Evolutionary conservation across 352 stramenopile species (phyloP).

Genomic region (Globisporangium abappressorium): DNA sequence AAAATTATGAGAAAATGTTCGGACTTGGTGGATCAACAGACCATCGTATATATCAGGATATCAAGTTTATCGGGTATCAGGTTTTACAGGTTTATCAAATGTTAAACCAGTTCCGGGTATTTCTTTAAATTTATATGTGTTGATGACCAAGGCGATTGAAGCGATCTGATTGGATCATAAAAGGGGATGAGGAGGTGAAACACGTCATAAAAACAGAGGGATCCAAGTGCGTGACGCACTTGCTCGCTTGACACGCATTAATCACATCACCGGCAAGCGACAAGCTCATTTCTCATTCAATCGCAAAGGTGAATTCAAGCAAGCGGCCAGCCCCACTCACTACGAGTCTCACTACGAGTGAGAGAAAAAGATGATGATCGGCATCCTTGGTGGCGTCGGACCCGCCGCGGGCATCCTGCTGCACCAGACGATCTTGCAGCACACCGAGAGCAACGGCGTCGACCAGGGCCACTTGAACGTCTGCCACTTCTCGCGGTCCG

Average conservation of each 20-base stretch:
- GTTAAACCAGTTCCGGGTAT: too few species aligned
- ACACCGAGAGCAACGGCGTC: slow-evolving; percentile 41
- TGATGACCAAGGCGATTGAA: background rate
- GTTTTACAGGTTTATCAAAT: too few species aligned
- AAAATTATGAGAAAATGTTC: too few species aligned
- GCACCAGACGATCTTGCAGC: slow-evolving; percentile 50
- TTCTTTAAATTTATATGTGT: background rate
- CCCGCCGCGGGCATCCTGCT: slow-evolving; percentile 47
- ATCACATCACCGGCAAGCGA: background rate
- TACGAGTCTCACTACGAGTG: too few species aligned
- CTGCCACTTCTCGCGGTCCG: slow-evolving; percentile 43
- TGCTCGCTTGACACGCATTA: background rate
- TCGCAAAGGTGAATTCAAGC: background rate
- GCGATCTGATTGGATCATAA: background rate
- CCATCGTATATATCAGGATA: too few species aligned
- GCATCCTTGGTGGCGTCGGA: slow-evolving; percentile 46
- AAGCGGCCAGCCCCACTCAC: background rate
- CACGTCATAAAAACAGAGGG: background rate
- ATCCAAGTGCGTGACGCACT: background rate
- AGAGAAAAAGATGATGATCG: slow-evolving; percentile 25
- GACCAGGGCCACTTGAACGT: slow-evolving; percentile 52
- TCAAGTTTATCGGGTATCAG: too few species aligned
- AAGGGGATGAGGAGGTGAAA: background rate
- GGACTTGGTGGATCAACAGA: too few species aligned
- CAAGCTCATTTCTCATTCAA: background rate